These are phyloP conservation scores for Sistotremastrum suecicum DNA, from an alignment of 768 basidiomycete genomes.

Conservation along the genomic window DNA sequence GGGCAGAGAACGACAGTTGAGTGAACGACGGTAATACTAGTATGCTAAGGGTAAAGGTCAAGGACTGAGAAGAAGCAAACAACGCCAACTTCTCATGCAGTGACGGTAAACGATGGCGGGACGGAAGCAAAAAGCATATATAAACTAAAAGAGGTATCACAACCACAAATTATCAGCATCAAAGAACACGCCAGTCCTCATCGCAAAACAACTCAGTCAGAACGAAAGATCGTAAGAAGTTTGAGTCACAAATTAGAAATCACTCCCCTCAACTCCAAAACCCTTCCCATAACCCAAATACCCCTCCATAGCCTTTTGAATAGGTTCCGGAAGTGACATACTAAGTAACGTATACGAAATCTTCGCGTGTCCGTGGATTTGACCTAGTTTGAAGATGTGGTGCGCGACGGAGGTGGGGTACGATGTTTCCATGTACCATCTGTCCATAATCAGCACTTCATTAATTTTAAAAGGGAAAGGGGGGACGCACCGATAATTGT, in stretches of 20 bases:
- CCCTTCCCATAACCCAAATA: conserved; percentile 77
- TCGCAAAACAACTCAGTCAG: too few species aligned
- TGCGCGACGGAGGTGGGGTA: conserved; percentile 87
- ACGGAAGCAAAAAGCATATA: too few species aligned
- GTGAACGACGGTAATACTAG: too few species aligned
- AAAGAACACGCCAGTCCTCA: too few species aligned
- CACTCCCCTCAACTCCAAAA: conserved; percentile 81
- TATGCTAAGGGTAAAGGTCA: too few species aligned
- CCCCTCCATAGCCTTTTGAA: conserved; percentile 86
- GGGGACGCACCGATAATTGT: conserved; percentile 39
- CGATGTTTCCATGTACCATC: conserved; percentile 77
- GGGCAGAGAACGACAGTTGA: too few species aligned
- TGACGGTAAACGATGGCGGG: too few species aligned
- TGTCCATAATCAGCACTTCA: conserved; percentile 21
- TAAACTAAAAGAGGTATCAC: too few species aligned
- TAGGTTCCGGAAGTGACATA: conserved; percentile 84
- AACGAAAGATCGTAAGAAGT: too few species aligned
- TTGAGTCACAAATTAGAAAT: conserved; percentile 59
- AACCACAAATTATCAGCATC: too few species aligned
- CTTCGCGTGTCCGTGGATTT: conserved; percentile 86
- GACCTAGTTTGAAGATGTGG: conserved; percentile 86
- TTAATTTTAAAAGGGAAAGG: background rate
- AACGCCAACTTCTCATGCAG: too few species aligned
- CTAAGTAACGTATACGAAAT: conserved; percentile 86
- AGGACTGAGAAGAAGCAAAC: too few species aligned